Evolutionary conservation across 2,329 filamentous ascomycete species (phyloP).

Genomic region (Talaromyces sp.): DNA sequence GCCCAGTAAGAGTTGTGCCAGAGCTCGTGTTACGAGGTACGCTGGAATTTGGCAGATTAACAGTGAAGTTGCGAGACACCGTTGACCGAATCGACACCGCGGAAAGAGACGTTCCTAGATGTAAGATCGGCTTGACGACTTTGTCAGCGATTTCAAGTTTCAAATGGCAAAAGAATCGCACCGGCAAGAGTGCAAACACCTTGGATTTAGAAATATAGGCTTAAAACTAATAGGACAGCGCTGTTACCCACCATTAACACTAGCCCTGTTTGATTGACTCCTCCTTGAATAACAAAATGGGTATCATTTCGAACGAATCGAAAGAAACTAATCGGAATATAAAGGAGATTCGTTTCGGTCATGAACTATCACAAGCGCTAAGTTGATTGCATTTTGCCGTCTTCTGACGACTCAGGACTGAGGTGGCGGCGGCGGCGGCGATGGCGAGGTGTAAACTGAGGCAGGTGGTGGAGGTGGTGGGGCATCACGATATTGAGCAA

Average conservation of each 20-base stretch:
- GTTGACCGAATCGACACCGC: constrained; percentile 3
- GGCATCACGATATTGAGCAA: constrained; percentile 31
- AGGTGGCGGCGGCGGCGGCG: constrained; percentile 18
- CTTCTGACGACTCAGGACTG: constrained; percentile 7
- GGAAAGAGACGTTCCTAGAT: constrained; percentile 1
- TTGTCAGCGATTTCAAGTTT: not conserved
- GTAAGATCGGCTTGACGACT: not conserved
- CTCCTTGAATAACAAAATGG: constrained; percentile 1
- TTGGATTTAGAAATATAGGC: constrained; percentile 1
- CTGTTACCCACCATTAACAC: not conserved
- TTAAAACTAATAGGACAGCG: not conserved
- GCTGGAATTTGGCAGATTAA: not conserved
- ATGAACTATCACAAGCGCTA: not conserved
- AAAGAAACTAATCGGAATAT: not conserved
- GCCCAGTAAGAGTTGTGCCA: not conserved
- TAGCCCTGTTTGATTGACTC: not conserved
- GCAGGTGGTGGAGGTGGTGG: constrained; percentile 25
- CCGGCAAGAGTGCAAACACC: not conserved
- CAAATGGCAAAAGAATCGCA: not conserved
- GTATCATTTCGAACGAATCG: constrained; percentile 5
- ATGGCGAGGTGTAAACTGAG: constrained; percentile 20
- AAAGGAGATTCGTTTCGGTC: not conserved
- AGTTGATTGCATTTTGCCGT: not conserved
- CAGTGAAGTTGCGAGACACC: not conserved
- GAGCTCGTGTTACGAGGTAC: not conserved